Evolutionary conservation across 371 early-diverging fungal genomes (phyloP), one percentile per base, ranked within the genome.

Genomic region (Mucor indicus): DNA sequence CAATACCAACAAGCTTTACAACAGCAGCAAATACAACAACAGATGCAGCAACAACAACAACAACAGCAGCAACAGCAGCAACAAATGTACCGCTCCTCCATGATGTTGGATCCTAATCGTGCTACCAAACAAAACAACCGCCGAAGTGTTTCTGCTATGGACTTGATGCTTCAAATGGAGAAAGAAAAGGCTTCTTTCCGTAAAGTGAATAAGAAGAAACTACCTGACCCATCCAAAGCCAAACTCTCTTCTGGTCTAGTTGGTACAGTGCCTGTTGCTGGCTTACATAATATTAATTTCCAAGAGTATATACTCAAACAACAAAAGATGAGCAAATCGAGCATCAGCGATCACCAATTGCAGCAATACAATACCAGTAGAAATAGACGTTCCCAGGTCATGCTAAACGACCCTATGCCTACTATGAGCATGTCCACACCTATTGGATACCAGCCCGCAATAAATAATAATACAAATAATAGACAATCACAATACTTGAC

Each of bases 91-190:
- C 29, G 29, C 5, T 7, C 5, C 11, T 27, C 29, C 5, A 7
- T 27, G 5, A 7, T 7, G 5, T 5, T 7, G 5, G 11, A 5
- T 11, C 29, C 5, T 27, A 27, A 27, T 29, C 29, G 47, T 30
- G 38, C 40, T 23, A 44, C 33, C 42, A 62, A 52, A 24, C 27
- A 38, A 11, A 53, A 38, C 8, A 63, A 69, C 22, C 68, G 74
- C 3, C 57, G 56, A 29, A 69, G 75, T 45, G 51, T 72, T 22
- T 69, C 75, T 17, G 75, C 67, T 15, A 72, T 74, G 75, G 75
- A 74, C 41, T 31, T 74, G 24, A 52, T 74, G 56, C 23, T 65
- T 7, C 68, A 74, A 48, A 43, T 64, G 13, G 75, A 74, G 47
- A 56, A 63, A 41, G 71, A 74, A 53, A 69, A 68, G 32, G 64